These are phyloP conservation scores for Ascocoryne sarcoides DNA, from an alignment of 2,329 filamentous ascomycete genomes.

Conservation along the genomic window DNA sequence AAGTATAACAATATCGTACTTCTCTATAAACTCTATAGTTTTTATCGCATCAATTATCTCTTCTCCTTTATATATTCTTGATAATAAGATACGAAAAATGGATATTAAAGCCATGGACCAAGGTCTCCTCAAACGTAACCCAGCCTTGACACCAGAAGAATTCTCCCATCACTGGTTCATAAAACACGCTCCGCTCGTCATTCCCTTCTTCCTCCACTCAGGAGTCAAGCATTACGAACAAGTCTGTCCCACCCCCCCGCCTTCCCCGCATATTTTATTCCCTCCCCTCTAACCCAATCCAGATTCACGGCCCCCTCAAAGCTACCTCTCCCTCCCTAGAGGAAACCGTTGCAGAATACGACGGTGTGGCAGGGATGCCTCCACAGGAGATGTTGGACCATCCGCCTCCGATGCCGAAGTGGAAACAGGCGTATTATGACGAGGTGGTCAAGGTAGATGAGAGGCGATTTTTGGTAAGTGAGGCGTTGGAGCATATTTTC, in stretches of 20 bases:
- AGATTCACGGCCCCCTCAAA: constrained; percentile 8
- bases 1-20: too few species aligned
- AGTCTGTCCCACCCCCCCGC: constrained; percentile 6
- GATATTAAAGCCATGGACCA: constrained; percentile 8
- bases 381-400: not conserved
- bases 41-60: too few species aligned
- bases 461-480: constrained; percentile 15
- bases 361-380: constrained; percentile 11
- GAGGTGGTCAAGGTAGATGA: constrained; percentile 19
- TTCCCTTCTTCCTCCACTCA: constrained; percentile 18
- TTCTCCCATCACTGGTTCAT: constrained; percentile 22
- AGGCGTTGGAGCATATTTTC: constrained; percentile 17
- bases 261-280: too few species aligned
- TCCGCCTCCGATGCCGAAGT: constrained; percentile 6
- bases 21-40: too few species aligned
- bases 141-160: constrained; percentile 14
- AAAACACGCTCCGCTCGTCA: constrained; percentile 17
- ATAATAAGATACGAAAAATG: too few species aligned
- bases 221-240: constrained; percentile 18
- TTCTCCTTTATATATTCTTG: too few species aligned
- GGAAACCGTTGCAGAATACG: constrained; percentile 1
- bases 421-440: constrained; percentile 19
- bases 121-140: constrained; percentile 21
- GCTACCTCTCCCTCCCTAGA: not conserved
- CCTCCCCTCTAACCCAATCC: not conserved